Evolutionary conservation across 176 grass and related monocot genomes (phyloP).

Genomic region (Phyllostachys edulis): DNA sequence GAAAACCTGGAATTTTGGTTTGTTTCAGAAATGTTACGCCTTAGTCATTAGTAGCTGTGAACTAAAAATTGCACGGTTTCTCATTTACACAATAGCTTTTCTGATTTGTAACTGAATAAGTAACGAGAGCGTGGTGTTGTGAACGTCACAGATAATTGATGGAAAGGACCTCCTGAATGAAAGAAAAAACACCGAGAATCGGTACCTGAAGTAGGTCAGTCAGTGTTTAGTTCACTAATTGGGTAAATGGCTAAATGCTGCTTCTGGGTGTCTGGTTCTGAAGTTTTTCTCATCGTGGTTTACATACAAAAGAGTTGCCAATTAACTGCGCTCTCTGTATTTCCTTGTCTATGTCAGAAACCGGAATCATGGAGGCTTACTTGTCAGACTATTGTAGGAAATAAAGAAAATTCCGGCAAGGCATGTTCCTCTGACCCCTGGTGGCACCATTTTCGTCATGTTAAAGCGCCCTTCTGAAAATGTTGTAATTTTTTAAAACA

Average conservation of each 20-base stretch:
- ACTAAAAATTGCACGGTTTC: not conserved
- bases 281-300: not conserved
- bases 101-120: not conserved
- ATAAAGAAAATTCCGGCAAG: conserved; percentile 96
- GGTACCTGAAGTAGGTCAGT: conserved; percentile 75
- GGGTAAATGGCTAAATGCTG: not conserved
- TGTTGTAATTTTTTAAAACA: not conserved
- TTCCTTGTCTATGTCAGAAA: conserved; percentile 48
- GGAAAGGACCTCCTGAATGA: conserved; percentile 77
- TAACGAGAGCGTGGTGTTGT: not conserved
- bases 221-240: not conserved
- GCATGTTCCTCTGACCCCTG: conserved; percentile 7
- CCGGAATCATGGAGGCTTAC: conserved; percentile 90
- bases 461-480: too few relatives aligned
- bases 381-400: conserved; percentile 94
- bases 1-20: too few relatives aligned
- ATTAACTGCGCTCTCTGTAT: not conserved
- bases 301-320: not conserved
- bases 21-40: not conserved
- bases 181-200: conserved; percentile 65
- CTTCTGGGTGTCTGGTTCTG: not conserved
- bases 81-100: not conserved
- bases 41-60: not conserved
- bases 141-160: conserved; percentile 61
- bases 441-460: not conserved